phyloP scores from a whole-genome alignment of 129 eudicot genomes.

The Dittrichia graveolens region DNA sequence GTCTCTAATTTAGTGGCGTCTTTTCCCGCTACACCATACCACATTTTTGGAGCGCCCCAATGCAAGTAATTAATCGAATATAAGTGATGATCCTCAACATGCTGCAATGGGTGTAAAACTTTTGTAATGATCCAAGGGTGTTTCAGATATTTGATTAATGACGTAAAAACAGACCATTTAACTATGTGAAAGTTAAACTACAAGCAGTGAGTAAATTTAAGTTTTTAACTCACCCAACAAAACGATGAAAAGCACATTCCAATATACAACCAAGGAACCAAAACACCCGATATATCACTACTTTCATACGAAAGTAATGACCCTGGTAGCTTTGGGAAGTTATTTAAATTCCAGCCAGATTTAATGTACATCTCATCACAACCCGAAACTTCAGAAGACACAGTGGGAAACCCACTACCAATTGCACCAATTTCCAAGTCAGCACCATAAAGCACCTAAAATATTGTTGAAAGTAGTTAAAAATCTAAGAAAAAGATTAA shows the following conservation, averaged over 20 bases:
- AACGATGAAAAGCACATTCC: constrained; percentile 98
- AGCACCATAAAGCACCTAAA: constrained; percentile 94
- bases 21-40: constrained; percentile 95
- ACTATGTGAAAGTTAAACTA: neutral
- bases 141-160: constrained; percentile 7
- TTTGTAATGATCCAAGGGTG: constrained; percentile 1
- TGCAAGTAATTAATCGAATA: constrained; percentile 94
- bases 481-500: neutral
- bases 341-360: constrained; percentile 98
- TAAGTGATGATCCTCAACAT: constrained; percentile 96
- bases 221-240: constrained; percentile 76
- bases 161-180: neutral
- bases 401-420: constrained; percentile 85
- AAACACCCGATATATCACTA: constrained; percentile 93
- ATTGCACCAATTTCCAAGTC: constrained; percentile 91
- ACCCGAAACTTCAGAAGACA: constrained; percentile 40
- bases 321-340: constrained; percentile 87
- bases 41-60: constrained; percentile 94
- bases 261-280: constrained; percentile 95
- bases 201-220: neutral
- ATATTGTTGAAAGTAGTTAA: neutral
- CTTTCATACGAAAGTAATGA: constrained; percentile 84
- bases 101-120: constrained; percentile 47
- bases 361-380: constrained; percentile 59
- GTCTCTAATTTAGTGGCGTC: constrained; percentile 79